These are phyloP conservation scores for Gnomoniopsis sp. DNA, from an alignment of 2,329 filamentous ascomycete genomes.

Conservation along the genomic window DNA sequence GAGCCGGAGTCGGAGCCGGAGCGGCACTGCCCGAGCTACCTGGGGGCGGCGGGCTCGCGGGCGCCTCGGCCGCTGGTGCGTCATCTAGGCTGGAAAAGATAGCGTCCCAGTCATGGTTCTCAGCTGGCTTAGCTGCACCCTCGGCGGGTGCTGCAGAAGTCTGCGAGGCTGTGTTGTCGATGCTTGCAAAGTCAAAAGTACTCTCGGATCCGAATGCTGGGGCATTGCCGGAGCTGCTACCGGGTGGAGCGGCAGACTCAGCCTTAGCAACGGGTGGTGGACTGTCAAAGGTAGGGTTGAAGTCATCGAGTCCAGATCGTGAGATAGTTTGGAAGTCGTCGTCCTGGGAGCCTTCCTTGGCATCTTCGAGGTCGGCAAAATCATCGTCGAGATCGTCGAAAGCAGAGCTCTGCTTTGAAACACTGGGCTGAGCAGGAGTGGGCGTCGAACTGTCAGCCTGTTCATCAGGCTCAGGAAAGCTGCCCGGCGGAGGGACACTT, in stretches of 20 bases:
- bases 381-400: constrained; percentile 78
- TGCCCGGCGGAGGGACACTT: constrained; percentile 22
- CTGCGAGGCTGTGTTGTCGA: constrained; percentile 33
- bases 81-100: constrained; percentile 81
- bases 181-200: constrained; percentile 56
- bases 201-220: constrained; percentile 48
- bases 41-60: constrained; percentile 24
- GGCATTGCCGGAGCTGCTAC: constrained; percentile 16
- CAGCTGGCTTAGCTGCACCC: constrained; percentile 37
- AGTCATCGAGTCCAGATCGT: constrained; percentile 69
- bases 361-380: constrained; percentile 80
- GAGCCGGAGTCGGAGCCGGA: constrained; percentile 23
- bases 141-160: constrained; percentile 32
- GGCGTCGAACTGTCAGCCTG: constrained; percentile 32
- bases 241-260: constrained; percentile 39
- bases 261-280: constrained; percentile 55
- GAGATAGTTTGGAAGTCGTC: constrained; percentile 77
- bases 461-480: constrained; percentile 15
- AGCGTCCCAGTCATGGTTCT: constrained; percentile 85
- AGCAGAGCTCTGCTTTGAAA: constrained; percentile 43
- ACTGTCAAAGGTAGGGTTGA: constrained; percentile 79
- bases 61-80: constrained; percentile 26
- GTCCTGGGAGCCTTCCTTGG: constrained; percentile 74
- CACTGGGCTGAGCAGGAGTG: constrained; percentile 24
- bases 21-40: constrained; percentile 20